A percentile compares a stretch with the other conserved stretches of the same genome.
These are phyloP conservation scores for Capsicum pubescens DNA, from an alignment of 257 asterid species.

Conservation along the genomic window DNA sequence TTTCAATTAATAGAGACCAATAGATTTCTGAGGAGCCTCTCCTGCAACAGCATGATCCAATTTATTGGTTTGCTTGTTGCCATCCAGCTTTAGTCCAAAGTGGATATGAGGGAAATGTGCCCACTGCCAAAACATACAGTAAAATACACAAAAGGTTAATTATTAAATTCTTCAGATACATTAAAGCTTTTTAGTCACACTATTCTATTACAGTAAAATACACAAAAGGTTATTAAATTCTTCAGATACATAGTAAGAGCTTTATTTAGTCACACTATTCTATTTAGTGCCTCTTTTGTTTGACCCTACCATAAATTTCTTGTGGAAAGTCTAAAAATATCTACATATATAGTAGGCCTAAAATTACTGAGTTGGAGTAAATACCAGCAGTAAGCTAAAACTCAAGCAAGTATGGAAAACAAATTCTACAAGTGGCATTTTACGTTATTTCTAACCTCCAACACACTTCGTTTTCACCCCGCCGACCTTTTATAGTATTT, in stretches of 20 bases:
- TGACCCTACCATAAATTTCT: not conserved
- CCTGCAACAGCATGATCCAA: constrained; percentile 72
- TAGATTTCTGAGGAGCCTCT: constrained; percentile 58
- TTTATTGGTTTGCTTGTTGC: constrained; percentile 65
- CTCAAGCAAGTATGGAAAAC: not conserved
- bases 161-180: not conserved
- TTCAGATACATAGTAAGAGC: not conserved
- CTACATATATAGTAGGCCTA: not conserved
- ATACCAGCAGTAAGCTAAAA: not conserved
- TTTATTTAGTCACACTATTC: not conserved
- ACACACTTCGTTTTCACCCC: too few species aligned
- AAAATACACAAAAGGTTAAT: not conserved
- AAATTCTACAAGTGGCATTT: not conserved
- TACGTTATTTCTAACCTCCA: not conserved
- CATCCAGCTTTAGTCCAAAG: constrained; percentile 77
- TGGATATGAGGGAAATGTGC: constrained; percentile 97
- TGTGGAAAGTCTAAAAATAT: not conserved
- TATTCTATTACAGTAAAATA: not conserved
- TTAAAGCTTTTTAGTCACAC: not conserved
- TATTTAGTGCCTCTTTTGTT: constrained; percentile 29
- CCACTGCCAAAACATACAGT: constrained; percentile 64
- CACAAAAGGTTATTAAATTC: not conserved
- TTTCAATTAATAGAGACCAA: constrained; percentile 47
- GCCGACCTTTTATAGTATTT: not conserved
- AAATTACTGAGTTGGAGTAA: not conserved